A percentile compares a stretch with the other conserved stretches of the same genome.
Evolutionary conservation across 495 filamentous ascomycete species (phyloP).

Genomic region (Pyronema domesticum): DNA sequence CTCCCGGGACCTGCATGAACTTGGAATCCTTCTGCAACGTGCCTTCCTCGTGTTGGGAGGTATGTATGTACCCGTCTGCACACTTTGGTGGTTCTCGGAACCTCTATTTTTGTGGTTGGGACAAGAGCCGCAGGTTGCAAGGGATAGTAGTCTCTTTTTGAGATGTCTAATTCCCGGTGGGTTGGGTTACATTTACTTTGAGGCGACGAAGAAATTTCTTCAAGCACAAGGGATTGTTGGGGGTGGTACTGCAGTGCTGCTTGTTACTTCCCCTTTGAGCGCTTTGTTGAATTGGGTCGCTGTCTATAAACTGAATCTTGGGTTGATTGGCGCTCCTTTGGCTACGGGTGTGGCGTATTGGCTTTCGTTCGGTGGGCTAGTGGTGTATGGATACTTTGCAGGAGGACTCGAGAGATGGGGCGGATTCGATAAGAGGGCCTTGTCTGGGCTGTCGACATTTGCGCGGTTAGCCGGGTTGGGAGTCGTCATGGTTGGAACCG

Average conservation of each 20-base stretch:
- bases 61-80: slow-evolving; percentile 59
- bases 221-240: slow-evolving; percentile 86
- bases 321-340: slow-evolving; percentile 62
- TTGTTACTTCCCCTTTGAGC: slow-evolving; percentile 69
- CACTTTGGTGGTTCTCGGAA: slow-evolving; percentile 64
- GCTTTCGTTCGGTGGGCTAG: slow-evolving; percentile 60
- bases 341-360: slow-evolving; percentile 79
- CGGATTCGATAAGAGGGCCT: slow-evolving; percentile 45
- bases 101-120: slow-evolving; percentile 59
- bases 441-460: slow-evolving; percentile 54
- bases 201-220: slow-evolving; percentile 78
- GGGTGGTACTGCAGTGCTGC: slow-evolving; percentile 70
- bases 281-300: slow-evolving; percentile 63
- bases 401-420: slow-evolving; percentile 68
- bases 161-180: slow-evolving; percentile 68
- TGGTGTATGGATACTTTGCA: slow-evolving; percentile 58
- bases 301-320: slow-evolving; percentile 50
- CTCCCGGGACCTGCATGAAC: slow-evolving; percentile 54
- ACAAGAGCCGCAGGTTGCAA: slow-evolving; percentile 60
- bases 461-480: slow-evolving; percentile 59
- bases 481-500: slow-evolving; percentile 75
- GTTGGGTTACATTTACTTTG: slow-evolving; percentile 81
- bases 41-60: slow-evolving; percentile 54
- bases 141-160: slow-evolving; percentile 57
- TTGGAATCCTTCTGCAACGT: slow-evolving; percentile 67